phyloP scores from a whole-genome alignment of 2,329 filamentous ascomycete species.

The Arthroderma sp. region DNA sequence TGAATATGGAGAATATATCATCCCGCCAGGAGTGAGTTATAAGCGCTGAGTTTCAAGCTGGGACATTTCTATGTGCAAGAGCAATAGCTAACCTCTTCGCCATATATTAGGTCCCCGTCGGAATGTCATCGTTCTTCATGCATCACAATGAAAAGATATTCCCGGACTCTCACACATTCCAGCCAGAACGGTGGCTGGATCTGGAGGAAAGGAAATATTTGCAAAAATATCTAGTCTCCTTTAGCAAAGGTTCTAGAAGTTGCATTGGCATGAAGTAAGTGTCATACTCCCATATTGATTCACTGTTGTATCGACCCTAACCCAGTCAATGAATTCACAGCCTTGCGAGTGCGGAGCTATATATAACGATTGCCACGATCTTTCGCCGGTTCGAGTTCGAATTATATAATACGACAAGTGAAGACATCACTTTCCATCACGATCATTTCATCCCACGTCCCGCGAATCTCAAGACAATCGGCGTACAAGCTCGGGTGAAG shows the following conservation, averaged over 20 bases:
- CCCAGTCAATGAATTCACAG: conserved; percentile 1
- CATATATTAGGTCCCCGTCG: conserved; percentile 11
- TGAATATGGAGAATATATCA: conserved; percentile 9
- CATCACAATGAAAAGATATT: conserved; percentile 15
- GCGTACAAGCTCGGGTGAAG: conserved; percentile 5
- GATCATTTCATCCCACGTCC: conserved; percentile 11
- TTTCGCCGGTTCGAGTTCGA: conserved; percentile 10
- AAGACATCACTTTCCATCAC: conserved; percentile 14
- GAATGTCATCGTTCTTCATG: conserved; percentile 13
- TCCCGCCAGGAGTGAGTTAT: conserved; percentile 12
- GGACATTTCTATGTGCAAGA: neutral
- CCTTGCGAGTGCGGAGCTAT: conserved; percentile 9
- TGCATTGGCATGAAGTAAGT: conserved; percentile 15
- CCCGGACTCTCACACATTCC: conserved; percentile 12
- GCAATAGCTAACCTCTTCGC: neutral
- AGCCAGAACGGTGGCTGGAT: conserved; percentile 15
- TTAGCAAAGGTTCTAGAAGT: conserved; percentile 12
- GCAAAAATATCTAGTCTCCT: conserved; percentile 14
- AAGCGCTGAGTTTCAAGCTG: neutral
- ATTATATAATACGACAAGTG: conserved; percentile 7
- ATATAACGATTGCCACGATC: conserved; percentile 6
- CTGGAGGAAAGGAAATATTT: conserved; percentile 9
- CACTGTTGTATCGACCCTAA: neutral
- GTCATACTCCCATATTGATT: neutral
- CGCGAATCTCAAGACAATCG: conserved; percentile 9